Base-by-base conservation (phyloP, 176 grass and related monocot species). In the Hyparrhenia diplandra region DNA sequence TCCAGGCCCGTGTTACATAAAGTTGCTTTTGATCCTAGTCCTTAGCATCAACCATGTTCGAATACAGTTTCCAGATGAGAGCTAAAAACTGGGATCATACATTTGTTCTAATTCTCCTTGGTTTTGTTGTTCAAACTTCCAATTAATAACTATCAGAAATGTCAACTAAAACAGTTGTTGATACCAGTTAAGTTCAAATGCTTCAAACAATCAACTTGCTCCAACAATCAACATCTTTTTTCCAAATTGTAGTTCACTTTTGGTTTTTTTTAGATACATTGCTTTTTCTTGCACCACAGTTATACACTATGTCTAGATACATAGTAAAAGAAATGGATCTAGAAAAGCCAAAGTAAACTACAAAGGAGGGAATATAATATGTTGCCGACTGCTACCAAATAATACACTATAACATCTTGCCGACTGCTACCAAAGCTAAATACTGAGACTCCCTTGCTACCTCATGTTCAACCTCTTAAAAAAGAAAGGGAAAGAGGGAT, bases 401-500 rank as follows among this genome's bases (percentile, higher is more conserved):
- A n/a, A n/a, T n/a, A n/a, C n/a, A 14, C 12, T 4, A 12, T 4
- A 31, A 64, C 39, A 47, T 12, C 10, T 31, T 14, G 27, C 25
- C 5, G 8, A 77, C 9, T 42, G 23, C 74, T 37, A 42, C 55
- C 8, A 45, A 2, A 77, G 41, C 43, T 64, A 64, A 62, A 11
- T 64, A 47, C 13, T 14, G 9, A 36, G 64, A 37, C 64, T 28
- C 4, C 70, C 47, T 49, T 54, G 27, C 71, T 52, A 73, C 16
- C 27, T 32, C 17, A 73, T 52, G 46, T 52, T 69, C 51, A 79
- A 41, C 21, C 29, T 79, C 36, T 60, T 32, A n/a, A 76, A 75
- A 81, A 16, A 51, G 72, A 81, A 73, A 82, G 0, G 3, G 74
- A 43, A 82, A 74, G n/a, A 43, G 21, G 62, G 83, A 9, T 85